Evolutionary conservation across 108 stramenopile species (phyloP).

Genomic region (Epipyxis sp.): DNA sequence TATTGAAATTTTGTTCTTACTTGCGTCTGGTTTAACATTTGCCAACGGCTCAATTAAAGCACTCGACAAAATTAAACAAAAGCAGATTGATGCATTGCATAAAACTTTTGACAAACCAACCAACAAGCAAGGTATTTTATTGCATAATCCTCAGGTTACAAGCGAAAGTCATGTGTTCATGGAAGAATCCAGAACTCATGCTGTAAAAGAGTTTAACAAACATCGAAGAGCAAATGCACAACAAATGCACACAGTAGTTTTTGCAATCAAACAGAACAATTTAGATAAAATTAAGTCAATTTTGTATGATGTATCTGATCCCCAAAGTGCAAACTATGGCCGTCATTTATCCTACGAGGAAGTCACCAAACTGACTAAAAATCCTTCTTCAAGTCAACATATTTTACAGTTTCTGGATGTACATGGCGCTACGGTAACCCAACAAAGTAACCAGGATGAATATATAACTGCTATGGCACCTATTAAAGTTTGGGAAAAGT

Average conservation of each 20-base stretch:
- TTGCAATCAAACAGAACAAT: slow-evolving; percentile 17
- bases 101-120: too few relatives aligned
- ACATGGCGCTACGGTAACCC: background rate
- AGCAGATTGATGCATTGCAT: too few relatives aligned
- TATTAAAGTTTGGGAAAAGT: slow-evolving; percentile 12
- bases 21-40: too few relatives aligned
- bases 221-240: too few relatives aligned
- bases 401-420: background rate
- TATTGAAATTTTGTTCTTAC: too few relatives aligned
- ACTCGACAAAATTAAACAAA: too few relatives aligned
- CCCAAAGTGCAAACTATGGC: slow-evolving; percentile 24
- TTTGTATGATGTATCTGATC: slow-evolving; percentile 34
- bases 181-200: too few relatives aligned
- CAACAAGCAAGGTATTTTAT: too few relatives aligned
- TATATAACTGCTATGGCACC: background rate
- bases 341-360: slow-evolving; percentile 16
- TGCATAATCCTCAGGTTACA: too few relatives aligned
- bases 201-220: too few relatives aligned
- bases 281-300: slow-evolving; percentile 2
- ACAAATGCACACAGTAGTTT: background rate
- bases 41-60: too few relatives aligned
- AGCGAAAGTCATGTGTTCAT: too few relatives aligned
- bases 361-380: background rate
- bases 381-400: background rate
- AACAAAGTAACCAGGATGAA: background rate